Percentiles rank a stretch among this genome's conserved stretches.
Evolutionary conservation across 2,329 filamentous ascomycete genomes (phyloP).

Genomic region (Camillea tinctor): DNA sequence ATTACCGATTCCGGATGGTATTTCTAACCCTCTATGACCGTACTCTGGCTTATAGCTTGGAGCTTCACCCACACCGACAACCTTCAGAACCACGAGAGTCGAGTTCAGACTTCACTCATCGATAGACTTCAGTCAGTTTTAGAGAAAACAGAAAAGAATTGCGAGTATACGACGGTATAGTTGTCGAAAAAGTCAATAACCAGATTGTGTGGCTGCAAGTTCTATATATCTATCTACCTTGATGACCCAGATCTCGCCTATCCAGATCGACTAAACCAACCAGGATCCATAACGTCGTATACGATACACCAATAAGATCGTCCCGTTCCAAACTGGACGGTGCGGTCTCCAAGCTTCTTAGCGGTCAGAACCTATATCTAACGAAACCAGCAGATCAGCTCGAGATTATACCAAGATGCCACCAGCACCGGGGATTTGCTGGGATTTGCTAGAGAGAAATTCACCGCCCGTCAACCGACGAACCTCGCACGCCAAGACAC

Average conservation of each 20-base stretch:
- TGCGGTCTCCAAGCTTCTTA: background rate
- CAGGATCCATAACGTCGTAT: background rate
- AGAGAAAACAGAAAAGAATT: too few species aligned
- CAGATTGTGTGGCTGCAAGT: too few species aligned
- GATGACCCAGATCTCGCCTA: background rate
- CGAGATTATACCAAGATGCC: slow-evolving; percentile 16
- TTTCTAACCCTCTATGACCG: background rate
- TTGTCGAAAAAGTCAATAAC: too few species aligned
- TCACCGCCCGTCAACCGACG: slow-evolving; percentile 17
- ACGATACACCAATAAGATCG: background rate
- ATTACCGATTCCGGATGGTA: background rate
- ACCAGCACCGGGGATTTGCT: slow-evolving; percentile 18
- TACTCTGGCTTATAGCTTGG: background rate
- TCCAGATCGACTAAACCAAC: too few species aligned
- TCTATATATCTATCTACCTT: background rate
- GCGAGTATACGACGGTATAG: too few species aligned
- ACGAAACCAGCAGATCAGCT: background rate
- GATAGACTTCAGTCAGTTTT: background rate
- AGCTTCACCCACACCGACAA: background rate
- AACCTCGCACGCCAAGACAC: slow-evolving; percentile 19
- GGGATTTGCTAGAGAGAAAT: slow-evolving; percentile 21
- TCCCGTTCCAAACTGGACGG: background rate
- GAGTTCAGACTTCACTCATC: background rate
- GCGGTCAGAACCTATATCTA: background rate
- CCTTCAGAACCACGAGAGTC: background rate